Base-by-base conservation (phyloP, 192 early-diverging fungal genomes). In the Rhizophagus sp. region DNA sequence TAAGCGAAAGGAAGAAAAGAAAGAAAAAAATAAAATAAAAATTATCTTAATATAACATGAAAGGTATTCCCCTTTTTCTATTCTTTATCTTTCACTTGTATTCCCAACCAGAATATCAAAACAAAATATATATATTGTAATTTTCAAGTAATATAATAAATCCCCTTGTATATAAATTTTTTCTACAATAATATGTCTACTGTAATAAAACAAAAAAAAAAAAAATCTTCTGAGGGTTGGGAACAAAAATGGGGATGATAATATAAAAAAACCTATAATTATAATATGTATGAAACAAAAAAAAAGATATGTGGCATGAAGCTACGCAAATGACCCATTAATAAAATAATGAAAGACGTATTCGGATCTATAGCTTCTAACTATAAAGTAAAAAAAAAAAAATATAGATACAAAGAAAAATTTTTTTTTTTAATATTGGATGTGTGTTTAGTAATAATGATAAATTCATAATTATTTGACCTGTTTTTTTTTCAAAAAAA, bases 321-420 rank as follows among this genome's bases (percentile, higher is more conserved):
- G 33, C 30, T 70, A 70, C 68, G 4, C 4, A 70, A n/a, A 39
- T 66, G 68, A 70, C 34, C 68, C 68, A 70, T 39, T 41, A 70
- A 34, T 70, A 70, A 70, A 19, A 57, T 34, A 70, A 39, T 39
- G 22, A 30, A 65, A 65, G 64, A 30, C 27, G 33, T 17, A 39
- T 39, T 41, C 36, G 68, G 68, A 70, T 70, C 68, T 70, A 70
- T 70, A 36, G 34, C 68, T 70, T 70, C 68, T 39, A 36, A 69
- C 17, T 34, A 41, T 15, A n/a, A 67, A 30, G 30, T 33, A 70
- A 70, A 41, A 41, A 70, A 41, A 70, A 70, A 70, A 70, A 70
- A 70, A 70, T 70, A 70, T 70, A 70, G 68, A 70, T 70, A 70
- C 68, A 70, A 70, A 70, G 68, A 70, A 70, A 36, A 33, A 24